Evolutionary conservation across 306 rosid genomes (phyloP).

Genomic region (Oemleria cerasiformis): DNA sequence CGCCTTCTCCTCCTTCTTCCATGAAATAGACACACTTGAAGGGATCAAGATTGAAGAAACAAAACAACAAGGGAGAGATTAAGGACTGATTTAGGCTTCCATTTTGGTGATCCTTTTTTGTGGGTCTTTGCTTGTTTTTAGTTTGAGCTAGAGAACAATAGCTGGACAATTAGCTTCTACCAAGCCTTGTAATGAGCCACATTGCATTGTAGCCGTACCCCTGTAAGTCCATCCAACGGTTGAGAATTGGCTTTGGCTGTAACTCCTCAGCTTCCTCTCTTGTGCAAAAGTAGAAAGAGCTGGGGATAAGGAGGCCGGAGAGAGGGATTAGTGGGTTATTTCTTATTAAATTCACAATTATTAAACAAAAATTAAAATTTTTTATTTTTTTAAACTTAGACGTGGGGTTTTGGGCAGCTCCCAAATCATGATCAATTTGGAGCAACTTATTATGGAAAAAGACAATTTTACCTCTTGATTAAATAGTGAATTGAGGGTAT

Average conservation of each 20-base stretch:
- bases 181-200: constrained; percentile 43
- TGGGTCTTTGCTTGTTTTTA: constrained; percentile 11
- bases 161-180: constrained; percentile 36
- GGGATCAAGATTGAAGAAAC: background rate
- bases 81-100: constrained; percentile 20
- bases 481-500: background rate
- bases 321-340: constrained; percentile 61
- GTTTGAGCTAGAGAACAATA: constrained; percentile 1
- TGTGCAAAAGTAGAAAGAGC: constrained; percentile 30
- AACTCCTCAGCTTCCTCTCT: constrained; percentile 66
- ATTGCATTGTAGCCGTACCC: constrained; percentile 39
- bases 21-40: constrained; percentile 26
- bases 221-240: constrained; percentile 38
- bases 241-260: constrained; percentile 30
- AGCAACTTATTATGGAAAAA: constrained; percentile 2
- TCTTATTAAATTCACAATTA: constrained; percentile 28
- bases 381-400: background rate
- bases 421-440: background rate
- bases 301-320: constrained; percentile 36
- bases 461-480: background rate
- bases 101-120: constrained; percentile 15
- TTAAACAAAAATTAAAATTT: constrained; percentile 3
- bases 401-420: background rate
- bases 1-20: constrained; percentile 28
- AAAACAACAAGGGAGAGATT: constrained; percentile 12